phyloP scores from a whole-genome alignment of 805 yeast genomes.

The Candida namnaoensis region DNA sequence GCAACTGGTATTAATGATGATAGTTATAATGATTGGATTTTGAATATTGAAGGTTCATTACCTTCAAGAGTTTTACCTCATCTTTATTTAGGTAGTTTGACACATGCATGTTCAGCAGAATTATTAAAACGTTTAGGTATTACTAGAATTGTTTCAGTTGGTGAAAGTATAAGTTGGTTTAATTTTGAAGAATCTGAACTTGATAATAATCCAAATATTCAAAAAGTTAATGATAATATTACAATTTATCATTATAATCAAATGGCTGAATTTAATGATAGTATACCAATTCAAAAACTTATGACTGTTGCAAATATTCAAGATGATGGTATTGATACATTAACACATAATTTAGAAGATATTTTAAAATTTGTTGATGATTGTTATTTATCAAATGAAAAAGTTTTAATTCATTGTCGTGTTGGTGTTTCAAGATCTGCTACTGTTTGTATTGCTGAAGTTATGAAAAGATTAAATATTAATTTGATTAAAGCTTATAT shows the following conservation, averaged over 20 bases:
- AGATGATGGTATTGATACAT: slow-evolving; percentile 86
- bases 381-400: slow-evolving; percentile 33
- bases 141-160: slow-evolving; percentile 73
- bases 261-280: slow-evolving; percentile 2
- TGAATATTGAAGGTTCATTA: slow-evolving; percentile 43
- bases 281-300: slow-evolving; percentile 14
- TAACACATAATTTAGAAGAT: slow-evolving; percentile 50
- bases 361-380: slow-evolving; percentile 62
- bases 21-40: background rate
- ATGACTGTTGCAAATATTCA: slow-evolving; percentile 66
- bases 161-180: slow-evolving; percentile 70
- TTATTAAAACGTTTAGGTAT: slow-evolving; percentile 61
- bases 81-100: slow-evolving; percentile 75
- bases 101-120: slow-evolving; percentile 68
- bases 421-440: slow-evolving; percentile 96
- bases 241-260: background rate
- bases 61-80: slow-evolving; percentile 84
- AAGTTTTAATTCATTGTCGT: slow-evolving; percentile 81
- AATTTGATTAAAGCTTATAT: slow-evolving; percentile 74
- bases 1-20: background rate
- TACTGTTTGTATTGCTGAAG: slow-evolving; percentile 92
- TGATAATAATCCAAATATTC: slow-evolving; percentile 1
- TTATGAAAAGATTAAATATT: slow-evolving; percentile 66
- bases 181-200: slow-evolving; percentile 4
- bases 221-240: background rate